phyloP scores from a whole-genome alignment of 2,329 filamentous ascomycete genomes.

The Lizonia empirigonia region DNA sequence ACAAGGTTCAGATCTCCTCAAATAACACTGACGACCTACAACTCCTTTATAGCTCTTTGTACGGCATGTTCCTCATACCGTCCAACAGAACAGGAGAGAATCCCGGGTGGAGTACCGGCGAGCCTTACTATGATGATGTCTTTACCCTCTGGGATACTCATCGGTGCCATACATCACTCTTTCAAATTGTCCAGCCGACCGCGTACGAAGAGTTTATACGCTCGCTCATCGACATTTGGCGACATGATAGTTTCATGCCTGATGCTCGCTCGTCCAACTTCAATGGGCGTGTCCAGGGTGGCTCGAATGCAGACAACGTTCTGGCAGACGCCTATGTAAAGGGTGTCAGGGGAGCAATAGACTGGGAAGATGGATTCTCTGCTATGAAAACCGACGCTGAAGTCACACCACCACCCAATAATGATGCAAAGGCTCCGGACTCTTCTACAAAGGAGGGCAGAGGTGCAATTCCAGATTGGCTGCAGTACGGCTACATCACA shows the following conservation, averaged over 20 bases:
- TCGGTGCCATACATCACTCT: constrained; percentile 67
- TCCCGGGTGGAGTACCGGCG: constrained; percentile 65
- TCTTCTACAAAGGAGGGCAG: constrained; percentile 71
- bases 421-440: constrained; percentile 60
- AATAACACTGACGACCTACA: constrained; percentile 61
- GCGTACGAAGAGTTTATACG: constrained; percentile 70
- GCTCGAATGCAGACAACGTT: constrained; percentile 73
- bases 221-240: constrained; percentile 71
- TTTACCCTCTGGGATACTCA: constrained; percentile 72
- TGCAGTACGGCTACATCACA: constrained; percentile 68
- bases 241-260: constrained; percentile 67
- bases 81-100: constrained; percentile 75
- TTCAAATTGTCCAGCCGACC: constrained; percentile 68
- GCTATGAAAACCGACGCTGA: constrained; percentile 73
- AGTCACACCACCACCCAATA: constrained; percentile 63
- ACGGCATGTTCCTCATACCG: constrained; percentile 72
- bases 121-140: constrained; percentile 74
- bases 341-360: constrained; percentile 64
- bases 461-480: constrained; percentile 72
- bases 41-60: constrained; percentile 70
- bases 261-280: constrained; percentile 71
- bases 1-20: constrained; percentile 66
- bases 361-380: constrained; percentile 60
- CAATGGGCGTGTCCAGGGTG: constrained; percentile 72
- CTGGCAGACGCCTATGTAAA: constrained; percentile 75